Evolutionary conservation across 1,139 yeast species (phyloP).

Genomic region (Geotrichum citri-aurantii): DNA sequence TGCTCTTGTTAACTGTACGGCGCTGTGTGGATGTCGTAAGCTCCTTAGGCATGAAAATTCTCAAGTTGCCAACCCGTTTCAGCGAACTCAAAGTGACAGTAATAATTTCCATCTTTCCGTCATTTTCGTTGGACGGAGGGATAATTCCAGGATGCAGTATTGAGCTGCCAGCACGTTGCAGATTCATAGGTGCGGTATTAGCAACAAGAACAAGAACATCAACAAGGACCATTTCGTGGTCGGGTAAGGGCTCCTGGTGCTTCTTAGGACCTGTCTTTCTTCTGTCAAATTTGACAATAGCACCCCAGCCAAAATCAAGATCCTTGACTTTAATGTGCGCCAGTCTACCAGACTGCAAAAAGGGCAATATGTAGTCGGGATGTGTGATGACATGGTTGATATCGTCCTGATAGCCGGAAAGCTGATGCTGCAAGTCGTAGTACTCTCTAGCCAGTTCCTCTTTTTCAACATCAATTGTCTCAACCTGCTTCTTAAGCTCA

Average conservation of each 20-base stretch:
- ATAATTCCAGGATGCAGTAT: slow-evolving; percentile 80
- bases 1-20: slow-evolving; percentile 66
- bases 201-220: slow-evolving; percentile 64
- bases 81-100: slow-evolving; percentile 81
- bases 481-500: slow-evolving; percentile 47
- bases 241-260: slow-evolving; percentile 43
- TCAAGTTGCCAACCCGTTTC: slow-evolving; percentile 65
- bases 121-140: slow-evolving; percentile 68
- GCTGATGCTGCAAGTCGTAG: slow-evolving; percentile 70
- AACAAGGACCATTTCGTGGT: slow-evolving; percentile 81
- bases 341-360: slow-evolving; percentile 84
- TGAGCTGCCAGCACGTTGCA: slow-evolving; percentile 49
- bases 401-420: slow-evolving; percentile 67
- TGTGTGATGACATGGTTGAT: slow-evolving; percentile 81
- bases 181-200: slow-evolving; percentile 54
- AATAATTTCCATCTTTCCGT: slow-evolving; percentile 63
- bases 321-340: slow-evolving; percentile 54
- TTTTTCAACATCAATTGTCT: slow-evolving; percentile 57
- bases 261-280: slow-evolving; percentile 39
- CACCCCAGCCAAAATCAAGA: slow-evolving; percentile 81
- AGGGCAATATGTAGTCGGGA: slow-evolving; percentile 80
- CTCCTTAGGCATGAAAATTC: slow-evolving; percentile 79
- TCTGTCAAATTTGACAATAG: slow-evolving; percentile 50
- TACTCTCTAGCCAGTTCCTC: slow-evolving; percentile 71
- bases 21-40: slow-evolving; percentile 64